Evolutionary conservation across 2,329 filamentous ascomycete genomes (phyloP), one percentile per base, ranked within the genome.

Genomic region (Aspergillus japonicus): DNA sequence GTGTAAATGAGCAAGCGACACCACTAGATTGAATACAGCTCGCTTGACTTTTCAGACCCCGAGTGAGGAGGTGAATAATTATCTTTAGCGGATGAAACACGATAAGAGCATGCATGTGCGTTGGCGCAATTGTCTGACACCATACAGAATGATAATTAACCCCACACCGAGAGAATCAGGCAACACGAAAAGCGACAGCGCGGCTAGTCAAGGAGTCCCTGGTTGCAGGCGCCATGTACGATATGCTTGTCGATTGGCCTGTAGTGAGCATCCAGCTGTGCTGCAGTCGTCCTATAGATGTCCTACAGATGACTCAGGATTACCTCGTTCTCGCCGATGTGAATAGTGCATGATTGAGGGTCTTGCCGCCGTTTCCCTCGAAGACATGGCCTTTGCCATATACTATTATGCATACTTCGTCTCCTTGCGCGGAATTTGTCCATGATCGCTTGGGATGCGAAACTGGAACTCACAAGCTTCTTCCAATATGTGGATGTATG

Each of bases 221-320:
- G 52, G 47, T 19, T 63, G 56, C 59, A 59, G 56, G 31, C 35
- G 47, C 53, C 49, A 49, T 48, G 47, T 47, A 50, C 50, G 39
- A 51, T 50, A 54, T 60, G 57, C 60, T 57, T 60, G 54, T 57
- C 54, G 26, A 55, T 51, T 60, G 60, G 47, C 50, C 59, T 52
- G 31, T 29, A 48, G 35, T n/a, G 51, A 26, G 24, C 44, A n/a
- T n/a, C 16, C 39, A 16, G 33, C 16, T 42, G 39, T 42, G 39
- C 16, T 16, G 19, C 39, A 42, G 6, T 16, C 16, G 14, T 14
- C 33, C 39, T 42, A n/a, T 42, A n/a, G 4, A 16, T 42, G 14
- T 14, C 33, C 39, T 42, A n/a, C 19, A n/a, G 4, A 16, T 42
- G 39, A 42, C 39, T 42, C 39, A 19, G 5, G 39, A 42, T 42